Conservation (phyloP, 192 early-diverging fungal genomes). For the Umbelopsis ramanniana region DNA sequence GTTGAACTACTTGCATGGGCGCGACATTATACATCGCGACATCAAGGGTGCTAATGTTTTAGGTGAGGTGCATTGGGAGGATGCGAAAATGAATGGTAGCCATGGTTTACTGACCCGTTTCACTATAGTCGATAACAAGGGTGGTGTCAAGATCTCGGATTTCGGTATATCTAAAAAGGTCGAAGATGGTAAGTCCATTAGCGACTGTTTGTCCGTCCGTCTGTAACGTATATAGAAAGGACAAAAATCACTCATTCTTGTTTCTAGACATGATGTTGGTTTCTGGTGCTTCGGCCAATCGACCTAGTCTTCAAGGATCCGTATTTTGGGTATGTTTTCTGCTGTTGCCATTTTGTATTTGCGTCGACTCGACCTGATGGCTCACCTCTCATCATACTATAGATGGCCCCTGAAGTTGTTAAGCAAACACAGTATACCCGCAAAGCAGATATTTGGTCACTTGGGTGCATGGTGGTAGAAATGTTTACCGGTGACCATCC, state of each 20-base stretch:
- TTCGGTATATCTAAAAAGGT: slow-evolving; percentile 99
- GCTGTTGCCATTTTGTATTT: not conserved
- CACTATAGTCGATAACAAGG: slow-evolving; percentile 81
- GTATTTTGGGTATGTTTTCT: slow-evolving; percentile 71
- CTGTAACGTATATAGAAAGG: not conserved
- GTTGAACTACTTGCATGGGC: slow-evolving; percentile 91
- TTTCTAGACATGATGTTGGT: slow-evolving; percentile 50
- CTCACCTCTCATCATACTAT: not conserved
- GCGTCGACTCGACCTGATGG: not conserved
- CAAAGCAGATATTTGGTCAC: slow-evolving; percentile 93
- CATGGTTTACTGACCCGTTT: not conserved
- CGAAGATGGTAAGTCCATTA: slow-evolving; percentile 62
- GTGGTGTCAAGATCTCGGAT: slow-evolving; percentile 96
- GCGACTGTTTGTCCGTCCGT: too few relatives aligned
- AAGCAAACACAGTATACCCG: slow-evolving; percentile 89
- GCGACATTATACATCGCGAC: slow-evolving; percentile 96
- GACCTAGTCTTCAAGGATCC: slow-evolving; percentile 91
- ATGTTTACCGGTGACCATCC: slow-evolving; percentile 98
- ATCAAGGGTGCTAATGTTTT: slow-evolving; percentile 97
- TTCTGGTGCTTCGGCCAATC: slow-evolving; percentile 47
- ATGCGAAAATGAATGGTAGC: not conserved
- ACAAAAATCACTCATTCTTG: not conserved
- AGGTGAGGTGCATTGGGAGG: slow-evolving; percentile 40
- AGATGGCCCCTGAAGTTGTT: slow-evolving; percentile 99
- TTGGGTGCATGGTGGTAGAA: slow-evolving; percentile 96